phyloP scores from a whole-genome alignment of 163 green algal genomes.

The Smithsoniella earleae region DNA sequence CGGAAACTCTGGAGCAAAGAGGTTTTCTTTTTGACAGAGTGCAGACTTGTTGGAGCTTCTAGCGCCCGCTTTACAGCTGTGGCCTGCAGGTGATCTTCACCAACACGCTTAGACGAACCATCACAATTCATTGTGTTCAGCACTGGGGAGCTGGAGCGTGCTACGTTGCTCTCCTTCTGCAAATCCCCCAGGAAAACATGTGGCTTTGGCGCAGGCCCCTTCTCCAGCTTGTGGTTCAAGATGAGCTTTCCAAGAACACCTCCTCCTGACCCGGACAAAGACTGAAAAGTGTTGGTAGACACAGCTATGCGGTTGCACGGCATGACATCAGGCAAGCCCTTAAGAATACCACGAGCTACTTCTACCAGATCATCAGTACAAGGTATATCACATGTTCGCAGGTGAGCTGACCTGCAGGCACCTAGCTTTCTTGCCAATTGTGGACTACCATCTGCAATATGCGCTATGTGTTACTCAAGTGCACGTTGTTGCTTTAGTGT shows the following conservation, averaged over 20 bases:
- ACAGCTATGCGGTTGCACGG: slow-evolving; percentile 22
- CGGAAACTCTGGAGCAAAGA: background rate
- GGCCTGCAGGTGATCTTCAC: background rate
- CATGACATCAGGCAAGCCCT: slow-evolving; percentile 1
- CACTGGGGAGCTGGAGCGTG: background rate
- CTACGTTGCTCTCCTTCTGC: background rate
- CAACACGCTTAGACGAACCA: no score
- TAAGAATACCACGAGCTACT: background rate
- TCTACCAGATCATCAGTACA: background rate
- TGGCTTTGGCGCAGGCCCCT: background rate
- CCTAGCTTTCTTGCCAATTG: background rate
- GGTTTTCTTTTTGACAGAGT: no score
- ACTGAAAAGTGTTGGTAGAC: slow-evolving; percentile 10
- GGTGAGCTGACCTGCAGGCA: slow-evolving; percentile 5
- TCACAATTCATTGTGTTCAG: no score
- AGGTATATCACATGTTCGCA: background rate
- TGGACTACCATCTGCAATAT: no score
- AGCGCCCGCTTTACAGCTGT: background rate
- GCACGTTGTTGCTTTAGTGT: no score
- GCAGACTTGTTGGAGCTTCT: background rate
- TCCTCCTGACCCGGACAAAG: background rate
- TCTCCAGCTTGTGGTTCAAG: background rate
- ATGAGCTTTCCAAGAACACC: background rate
- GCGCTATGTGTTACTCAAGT: background rate
- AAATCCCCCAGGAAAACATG: background rate